Base-by-base conservation (phyloP, 352 stramenopile genomes). In the Phytopythium sindhum region DNA sequence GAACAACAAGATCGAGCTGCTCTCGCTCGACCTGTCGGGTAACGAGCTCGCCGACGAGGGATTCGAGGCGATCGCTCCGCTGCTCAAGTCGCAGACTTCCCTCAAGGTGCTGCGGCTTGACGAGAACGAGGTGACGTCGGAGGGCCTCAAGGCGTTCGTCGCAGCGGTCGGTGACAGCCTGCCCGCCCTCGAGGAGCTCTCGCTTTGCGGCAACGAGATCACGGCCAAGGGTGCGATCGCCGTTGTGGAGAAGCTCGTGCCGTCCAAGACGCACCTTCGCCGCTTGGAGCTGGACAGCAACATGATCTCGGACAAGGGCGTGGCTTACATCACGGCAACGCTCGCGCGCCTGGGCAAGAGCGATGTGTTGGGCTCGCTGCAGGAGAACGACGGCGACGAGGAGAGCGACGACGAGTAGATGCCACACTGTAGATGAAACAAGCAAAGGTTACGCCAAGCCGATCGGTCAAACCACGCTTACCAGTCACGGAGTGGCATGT, bases 1-100 rank as follows among this genome's bases (percentile, higher is more conserved):
- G 14, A 70, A 66, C 52, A 80, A 63, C 50, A 78, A 80, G n/a
- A 78, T 96, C 17, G 60, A 85, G 56, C 73, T 98, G 47, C 24
- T 74, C 59, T 65, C 77, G 77, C 76, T 98, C 3, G 90, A 98
- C 65, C 70, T 98, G 48, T 97, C 89, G 24, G 92, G 89, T 44
- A 97, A 98, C 69, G 88, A 97, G 60, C 66, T 97, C 19, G 73
- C 70, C 19, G 84, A 91, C 42, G 78, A 90, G n/a, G 82, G 82
- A 1, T 60, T 93, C 12, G 77, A 78, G 53, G 72, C 68, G 9
- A 69, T 98, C 51, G 83, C 72, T 11, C 67, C 78, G 29, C 70
- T 95, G 31, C 73, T 96, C 45, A 77, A 77, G 51, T 62, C 72
- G 37, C 77, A 89, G 65, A 70, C 70, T 23, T 59, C 65, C 31